Conservation (phyloP, 2,329 filamentous ascomycete genomes). For the Fusarium redolens region DNA sequence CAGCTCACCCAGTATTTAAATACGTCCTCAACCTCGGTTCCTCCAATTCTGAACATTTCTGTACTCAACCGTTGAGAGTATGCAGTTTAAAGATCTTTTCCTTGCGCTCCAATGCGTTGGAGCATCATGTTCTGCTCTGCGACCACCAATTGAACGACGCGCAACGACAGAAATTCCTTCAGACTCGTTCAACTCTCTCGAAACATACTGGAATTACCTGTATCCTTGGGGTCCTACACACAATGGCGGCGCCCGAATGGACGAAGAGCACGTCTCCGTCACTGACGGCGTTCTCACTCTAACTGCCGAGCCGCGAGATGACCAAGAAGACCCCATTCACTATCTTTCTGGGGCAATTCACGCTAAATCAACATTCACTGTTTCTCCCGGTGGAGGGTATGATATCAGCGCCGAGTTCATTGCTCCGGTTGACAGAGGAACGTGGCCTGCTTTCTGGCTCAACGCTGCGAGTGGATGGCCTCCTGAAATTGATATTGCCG, state of each 20-base stretch:
- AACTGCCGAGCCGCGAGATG: constrained; percentile 26
- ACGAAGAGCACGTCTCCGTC: constrained; percentile 29
- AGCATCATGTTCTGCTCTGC: constrained; percentile 12
- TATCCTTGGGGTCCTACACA: constrained; percentile 31
- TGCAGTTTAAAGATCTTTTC: constrained; percentile 2
- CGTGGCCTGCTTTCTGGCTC: constrained; percentile 36
- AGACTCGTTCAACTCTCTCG: constrained; percentile 23
- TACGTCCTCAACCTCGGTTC: accelerated
- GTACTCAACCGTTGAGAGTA: neutral
- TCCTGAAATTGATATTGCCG: constrained; percentile 33
- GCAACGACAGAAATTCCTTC: constrained; percentile 24
- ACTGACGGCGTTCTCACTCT: constrained; percentile 24
- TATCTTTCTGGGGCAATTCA: constrained; percentile 34
- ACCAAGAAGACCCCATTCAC: constrained; percentile 26
- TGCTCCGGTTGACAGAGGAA: constrained; percentile 21
- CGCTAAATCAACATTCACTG: constrained; percentile 31
- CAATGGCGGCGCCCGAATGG: constrained; percentile 34
- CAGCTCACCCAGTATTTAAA: neutral
- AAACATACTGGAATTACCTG: constrained; percentile 36
- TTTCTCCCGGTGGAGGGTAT: constrained; percentile 21
- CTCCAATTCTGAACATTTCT: too few relatives aligned
- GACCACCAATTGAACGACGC: constrained; percentile 16
- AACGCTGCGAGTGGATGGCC: constrained; percentile 34
- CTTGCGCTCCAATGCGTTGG: neutral
- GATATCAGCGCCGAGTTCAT: constrained; percentile 33